Percentiles rank a stretch among this genome's conserved stretches.
Evolutionary conservation across 352 stramenopile species (phyloP).

Genomic region (Globisporangium abappressorium): DNA sequence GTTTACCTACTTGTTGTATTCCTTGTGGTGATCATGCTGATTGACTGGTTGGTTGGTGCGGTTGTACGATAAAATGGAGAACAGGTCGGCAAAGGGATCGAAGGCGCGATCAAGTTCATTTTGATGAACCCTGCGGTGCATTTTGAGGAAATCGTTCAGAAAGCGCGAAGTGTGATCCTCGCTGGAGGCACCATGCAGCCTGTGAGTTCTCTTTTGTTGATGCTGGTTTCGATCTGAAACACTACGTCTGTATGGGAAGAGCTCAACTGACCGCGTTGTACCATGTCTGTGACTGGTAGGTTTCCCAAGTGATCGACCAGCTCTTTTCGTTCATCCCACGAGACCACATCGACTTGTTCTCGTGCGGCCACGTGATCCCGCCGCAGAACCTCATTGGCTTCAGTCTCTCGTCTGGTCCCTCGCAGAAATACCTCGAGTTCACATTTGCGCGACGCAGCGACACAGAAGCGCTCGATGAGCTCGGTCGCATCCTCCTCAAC

Average conservation of each 20-base stretch:
- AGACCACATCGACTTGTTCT: constrained; percentile 92
- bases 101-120: constrained; percentile 91
- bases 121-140: constrained; percentile 93
- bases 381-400: constrained; percentile 88
- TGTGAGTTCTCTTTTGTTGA: constrained; percentile 27
- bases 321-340: constrained; percentile 86
- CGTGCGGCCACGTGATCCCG: constrained; percentile 98
- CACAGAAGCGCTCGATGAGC: constrained; percentile 88
- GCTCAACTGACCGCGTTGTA: not conserved
- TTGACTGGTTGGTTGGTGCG: constrained; percentile 4
- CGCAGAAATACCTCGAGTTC: constrained; percentile 92
- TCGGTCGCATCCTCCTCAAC: constrained; percentile 93
- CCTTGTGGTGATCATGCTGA: constrained; percentile 2
- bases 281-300: constrained; percentile 23
- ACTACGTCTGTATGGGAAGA: not conserved
- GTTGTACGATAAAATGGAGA: not conserved
- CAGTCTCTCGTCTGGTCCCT: constrained; percentile 76
- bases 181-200: constrained; percentile 98
- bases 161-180: constrained; percentile 94
- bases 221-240: not conserved
- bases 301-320: constrained; percentile 93
- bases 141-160: constrained; percentile 94
- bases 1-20: not conserved
- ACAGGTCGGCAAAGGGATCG: constrained; percentile 42
- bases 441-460: constrained; percentile 81